Percentiles rank a stretch among this genome's conserved stretches.
phyloP scores from a whole-genome alignment of 2,329 filamentous ascomycete species.

The Fusarium sp. region DNA sequence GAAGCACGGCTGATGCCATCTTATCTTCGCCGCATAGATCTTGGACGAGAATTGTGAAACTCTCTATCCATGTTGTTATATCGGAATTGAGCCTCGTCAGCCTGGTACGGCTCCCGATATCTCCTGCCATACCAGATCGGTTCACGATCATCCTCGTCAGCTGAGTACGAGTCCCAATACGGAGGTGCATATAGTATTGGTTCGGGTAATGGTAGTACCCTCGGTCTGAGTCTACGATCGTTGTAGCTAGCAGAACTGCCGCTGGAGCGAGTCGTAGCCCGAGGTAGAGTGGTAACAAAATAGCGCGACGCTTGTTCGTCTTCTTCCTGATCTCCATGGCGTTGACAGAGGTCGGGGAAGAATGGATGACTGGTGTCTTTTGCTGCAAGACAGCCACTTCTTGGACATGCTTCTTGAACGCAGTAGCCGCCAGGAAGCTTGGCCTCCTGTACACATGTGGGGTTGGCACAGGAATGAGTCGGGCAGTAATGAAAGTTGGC shows the following conservation, averaged over 20 bases:
- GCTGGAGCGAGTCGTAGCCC: neutral
- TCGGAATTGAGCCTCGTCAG: neutral
- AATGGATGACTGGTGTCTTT: neutral
- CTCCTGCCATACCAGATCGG: neutral
- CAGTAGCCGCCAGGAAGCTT: conserved; percentile 23
- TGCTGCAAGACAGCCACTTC: neutral
- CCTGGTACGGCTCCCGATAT: neutral
- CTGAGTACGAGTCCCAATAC: neutral
- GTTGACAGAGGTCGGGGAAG: conserved; percentile 3
- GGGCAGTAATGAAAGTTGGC: conserved; percentile 21
- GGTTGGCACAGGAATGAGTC: conserved; percentile 26
- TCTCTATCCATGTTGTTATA: neutral
- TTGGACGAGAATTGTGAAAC: neutral
- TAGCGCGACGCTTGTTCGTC: neutral
- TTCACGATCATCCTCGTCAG: neutral
- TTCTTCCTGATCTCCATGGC: neutral
- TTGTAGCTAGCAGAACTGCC: neutral
- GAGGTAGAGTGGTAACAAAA: rapidly evolving
- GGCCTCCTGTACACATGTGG: conserved; percentile 1
- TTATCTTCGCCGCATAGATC: neutral
- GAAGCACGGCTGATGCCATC: no score
- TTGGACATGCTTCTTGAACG: conserved; percentile 1
- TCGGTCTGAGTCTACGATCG: neutral
- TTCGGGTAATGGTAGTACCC: rapidly evolving
- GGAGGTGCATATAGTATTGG: neutral